Evolutionary conservation across 331 rosid species (phyloP).

Genomic region (Ulmus americana): DNA sequence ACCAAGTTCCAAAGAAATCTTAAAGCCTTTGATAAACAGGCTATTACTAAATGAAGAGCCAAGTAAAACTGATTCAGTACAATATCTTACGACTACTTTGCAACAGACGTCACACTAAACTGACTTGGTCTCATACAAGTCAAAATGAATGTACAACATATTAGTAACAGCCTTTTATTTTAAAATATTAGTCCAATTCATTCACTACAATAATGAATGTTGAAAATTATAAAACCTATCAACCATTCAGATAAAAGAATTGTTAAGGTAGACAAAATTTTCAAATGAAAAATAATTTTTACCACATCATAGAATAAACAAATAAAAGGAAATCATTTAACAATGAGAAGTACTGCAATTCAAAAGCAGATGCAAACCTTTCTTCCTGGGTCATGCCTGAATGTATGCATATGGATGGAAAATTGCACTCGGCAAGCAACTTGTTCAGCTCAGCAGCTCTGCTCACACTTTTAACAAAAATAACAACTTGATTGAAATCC

Average conservation of each 20-base stretch:
- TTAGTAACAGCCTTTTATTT: neutral
- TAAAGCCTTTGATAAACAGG: no score
- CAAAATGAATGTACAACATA: no score
- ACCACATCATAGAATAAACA: neutral
- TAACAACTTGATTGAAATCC: constrained; percentile 95
- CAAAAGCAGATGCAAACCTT: constrained; percentile 45
- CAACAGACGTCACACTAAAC: no score
- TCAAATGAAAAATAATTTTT: neutral
- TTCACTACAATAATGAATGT: neutral
- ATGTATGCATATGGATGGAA: constrained; percentile 95
- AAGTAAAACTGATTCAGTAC: no score
- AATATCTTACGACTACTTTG: no score
- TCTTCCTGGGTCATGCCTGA: constrained; percentile 99
- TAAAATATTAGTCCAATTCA: neutral
- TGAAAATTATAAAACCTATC: neutral
- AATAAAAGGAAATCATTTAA: neutral
- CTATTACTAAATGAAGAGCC: no score
- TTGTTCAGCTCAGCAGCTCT: constrained; percentile 98
- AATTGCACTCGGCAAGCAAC: constrained; percentile 89
- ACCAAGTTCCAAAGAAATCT: no score
- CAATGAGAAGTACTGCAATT: neutral
- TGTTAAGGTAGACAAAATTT: neutral
- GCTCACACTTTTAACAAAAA: constrained; percentile 91
- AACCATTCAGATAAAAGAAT: neutral
- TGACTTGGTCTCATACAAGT: no score